phyloP scores from a whole-genome alignment of 1,284 basidiomycete genomes.

The Microbotryomycetes sp. region DNA sequence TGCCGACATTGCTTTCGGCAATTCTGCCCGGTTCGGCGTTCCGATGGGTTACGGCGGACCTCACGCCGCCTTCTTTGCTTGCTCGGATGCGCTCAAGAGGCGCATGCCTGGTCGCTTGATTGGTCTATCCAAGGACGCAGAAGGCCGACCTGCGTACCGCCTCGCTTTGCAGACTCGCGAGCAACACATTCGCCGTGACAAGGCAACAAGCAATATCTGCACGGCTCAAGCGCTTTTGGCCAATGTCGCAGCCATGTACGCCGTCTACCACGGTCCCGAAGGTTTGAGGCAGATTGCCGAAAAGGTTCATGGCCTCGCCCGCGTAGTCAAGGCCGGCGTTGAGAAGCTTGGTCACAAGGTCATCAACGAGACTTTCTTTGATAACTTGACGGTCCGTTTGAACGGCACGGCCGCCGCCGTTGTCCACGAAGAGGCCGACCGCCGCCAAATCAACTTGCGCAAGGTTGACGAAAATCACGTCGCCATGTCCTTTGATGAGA shows the following conservation, averaged over 20 bases:
- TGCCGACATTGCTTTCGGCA: conserved; percentile 90
- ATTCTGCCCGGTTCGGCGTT: conserved; percentile 83
- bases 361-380: conserved; percentile 69
- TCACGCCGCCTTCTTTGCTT: conserved; percentile 71
- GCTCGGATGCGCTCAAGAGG: conserved; percentile 83
- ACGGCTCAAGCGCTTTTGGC: conserved; percentile 84
- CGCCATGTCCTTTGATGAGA: conserved; percentile 90
- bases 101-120: conserved; percentile 96
- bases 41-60: conserved; percentile 45
- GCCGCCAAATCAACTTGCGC: conserved; percentile 76
- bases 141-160: conserved; percentile 82
- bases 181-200: conserved; percentile 92
- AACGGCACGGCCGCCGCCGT: conserved; percentile 54
- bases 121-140: conserved; percentile 75
- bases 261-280: conserved; percentile 88
- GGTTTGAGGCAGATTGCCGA: conserved; percentile 79
- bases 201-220: conserved; percentile 90
- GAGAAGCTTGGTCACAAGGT: conserved; percentile 63
- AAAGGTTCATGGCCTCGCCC: conserved; percentile 84
- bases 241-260: conserved; percentile 88
- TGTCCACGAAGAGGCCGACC: conserved; percentile 62
- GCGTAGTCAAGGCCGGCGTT: conserved; percentile 64
- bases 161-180: conserved; percentile 92
- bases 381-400: conserved; percentile 76
- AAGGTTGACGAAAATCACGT: conserved; percentile 66